Conservation (phyloP, 2,329 filamentous ascomycete genomes). For the Gnomoniopsis sp. region DNA sequence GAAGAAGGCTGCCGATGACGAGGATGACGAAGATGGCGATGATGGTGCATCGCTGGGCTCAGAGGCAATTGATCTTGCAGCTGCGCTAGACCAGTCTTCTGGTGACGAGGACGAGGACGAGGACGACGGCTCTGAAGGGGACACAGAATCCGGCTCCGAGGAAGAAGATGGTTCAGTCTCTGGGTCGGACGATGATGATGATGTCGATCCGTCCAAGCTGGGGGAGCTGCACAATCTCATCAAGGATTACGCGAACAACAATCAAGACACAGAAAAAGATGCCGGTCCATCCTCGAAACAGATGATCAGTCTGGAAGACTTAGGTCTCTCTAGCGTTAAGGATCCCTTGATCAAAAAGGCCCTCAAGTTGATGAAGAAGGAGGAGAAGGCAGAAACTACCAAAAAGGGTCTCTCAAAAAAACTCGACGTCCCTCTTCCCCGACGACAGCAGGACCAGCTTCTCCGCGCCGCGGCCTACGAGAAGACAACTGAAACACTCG, state of each 20-base stretch:
- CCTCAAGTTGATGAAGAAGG: slow-evolving; percentile 69
- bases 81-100: slow-evolving; percentile 30
- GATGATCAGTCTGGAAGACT: slow-evolving; percentile 72
- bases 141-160: slow-evolving; percentile 41
- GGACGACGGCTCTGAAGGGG: slow-evolving; percentile 41
- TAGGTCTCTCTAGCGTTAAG: slow-evolving; percentile 66
- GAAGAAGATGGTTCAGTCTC: slow-evolving; percentile 40
- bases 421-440: slow-evolving; percentile 77
- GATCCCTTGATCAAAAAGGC: slow-evolving; percentile 76
- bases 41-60: slow-evolving; percentile 39
- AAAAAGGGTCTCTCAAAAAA: slow-evolving; percentile 62
- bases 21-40: slow-evolving; percentile 42
- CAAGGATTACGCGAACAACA: slow-evolving; percentile 64
- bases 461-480: slow-evolving; percentile 81
- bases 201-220: slow-evolving; percentile 52
- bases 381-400: slow-evolving; percentile 46
- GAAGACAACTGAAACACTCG: slow-evolving; percentile 86
- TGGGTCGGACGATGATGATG: slow-evolving; percentile 46
- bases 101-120: slow-evolving; percentile 51
- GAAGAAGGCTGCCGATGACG: slow-evolving; percentile 28
- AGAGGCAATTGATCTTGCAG: slow-evolving; percentile 22
- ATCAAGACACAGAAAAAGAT: slow-evolving; percentile 44
- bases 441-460: slow-evolving; percentile 80
- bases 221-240: slow-evolving; percentile 67
- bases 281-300: slow-evolving; percentile 51